Percentiles rank a stretch among this genome's conserved stretches.
Evolutionary conservation across 2,329 filamentous ascomycete species (phyloP).

Genomic region (Berkeleyomyces basicola): DNA sequence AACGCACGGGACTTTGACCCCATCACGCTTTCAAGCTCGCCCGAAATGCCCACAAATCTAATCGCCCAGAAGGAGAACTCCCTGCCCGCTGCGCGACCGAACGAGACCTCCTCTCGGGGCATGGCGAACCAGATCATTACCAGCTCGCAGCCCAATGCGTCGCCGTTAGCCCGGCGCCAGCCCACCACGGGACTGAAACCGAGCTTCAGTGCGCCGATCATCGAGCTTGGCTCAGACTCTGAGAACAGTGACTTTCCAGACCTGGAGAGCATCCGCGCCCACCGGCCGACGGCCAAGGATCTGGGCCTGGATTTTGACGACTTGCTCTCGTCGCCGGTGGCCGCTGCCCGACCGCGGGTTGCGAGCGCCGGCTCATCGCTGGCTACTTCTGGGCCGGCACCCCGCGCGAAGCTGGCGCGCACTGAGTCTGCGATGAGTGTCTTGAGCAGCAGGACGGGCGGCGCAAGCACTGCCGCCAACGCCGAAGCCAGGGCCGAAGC

Average conservation of each 20-base stretch:
- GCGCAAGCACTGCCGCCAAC: not conserved
- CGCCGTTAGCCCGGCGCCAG: not conserved
- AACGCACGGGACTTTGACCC: not conserved
- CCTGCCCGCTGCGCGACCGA: not conserved
- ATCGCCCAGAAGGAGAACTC: not conserved
- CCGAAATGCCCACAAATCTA: not conserved
- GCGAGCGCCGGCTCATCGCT: not conserved
- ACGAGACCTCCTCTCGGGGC: not conserved
- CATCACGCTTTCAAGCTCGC: conserved; percentile 1
- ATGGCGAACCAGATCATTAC: not conserved
- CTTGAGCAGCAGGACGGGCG: not conserved
- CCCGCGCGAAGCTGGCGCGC: not conserved
- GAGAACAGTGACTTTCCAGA: not conserved
- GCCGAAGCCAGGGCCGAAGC: not conserved
- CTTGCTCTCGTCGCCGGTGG: not conserved
- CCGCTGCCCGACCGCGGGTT: not conserved
- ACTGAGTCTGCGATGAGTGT: not conserved
- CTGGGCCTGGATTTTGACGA: not conserved
- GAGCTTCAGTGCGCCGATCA: not conserved
- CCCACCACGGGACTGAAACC: not conserved
- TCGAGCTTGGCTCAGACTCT: not conserved
- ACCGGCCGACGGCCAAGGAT: not conserved
- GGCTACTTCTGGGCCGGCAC: not conserved
- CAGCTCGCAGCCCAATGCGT: conserved; percentile 4
- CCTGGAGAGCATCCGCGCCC: not conserved